phyloP scores from a whole-genome alignment of 768 basidiomycete genomes.

The Leccinellum luteum region DNA sequence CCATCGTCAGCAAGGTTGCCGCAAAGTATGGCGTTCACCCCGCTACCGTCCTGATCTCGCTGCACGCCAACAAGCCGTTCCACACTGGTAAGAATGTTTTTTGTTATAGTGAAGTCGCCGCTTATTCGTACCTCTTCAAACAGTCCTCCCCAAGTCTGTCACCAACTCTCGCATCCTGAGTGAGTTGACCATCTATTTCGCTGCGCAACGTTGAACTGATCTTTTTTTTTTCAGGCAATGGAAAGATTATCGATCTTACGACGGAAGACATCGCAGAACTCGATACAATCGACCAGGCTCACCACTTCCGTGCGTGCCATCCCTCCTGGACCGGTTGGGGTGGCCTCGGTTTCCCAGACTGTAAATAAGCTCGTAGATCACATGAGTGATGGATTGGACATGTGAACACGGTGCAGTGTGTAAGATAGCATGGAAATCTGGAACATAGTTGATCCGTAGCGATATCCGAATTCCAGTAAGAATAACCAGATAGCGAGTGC shows the following conservation, averaged over 20 bases:
- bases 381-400: neutral
- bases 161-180: constrained; percentile 62
- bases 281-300: constrained; percentile 56
- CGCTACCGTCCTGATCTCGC: constrained; percentile 65
- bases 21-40: constrained; percentile 55
- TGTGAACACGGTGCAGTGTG: neutral
- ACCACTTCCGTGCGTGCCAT: constrained; percentile 62
- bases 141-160: constrained; percentile 76
- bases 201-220: neutral
- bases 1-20: constrained; percentile 59
- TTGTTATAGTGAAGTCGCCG: neutral
- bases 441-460: constrained; percentile 1
- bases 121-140: neutral
- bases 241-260: constrained; percentile 57
- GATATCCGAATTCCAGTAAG: constrained; percentile 2
- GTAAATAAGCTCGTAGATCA: constrained; percentile 28
- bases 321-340: constrained; percentile 67
- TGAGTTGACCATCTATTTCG: constrained; percentile 26
- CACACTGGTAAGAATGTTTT: constrained; percentile 42
- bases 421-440: constrained; percentile 1
- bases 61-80: constrained; percentile 66
- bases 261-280: constrained; percentile 60
- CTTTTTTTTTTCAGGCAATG: constrained; percentile 44
- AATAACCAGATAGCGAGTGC: neutral
- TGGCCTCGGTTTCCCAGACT: constrained; percentile 57